Conservation (phyloP, 1,284 basidiomycete species). For the Leccinum insolens region DNA sequence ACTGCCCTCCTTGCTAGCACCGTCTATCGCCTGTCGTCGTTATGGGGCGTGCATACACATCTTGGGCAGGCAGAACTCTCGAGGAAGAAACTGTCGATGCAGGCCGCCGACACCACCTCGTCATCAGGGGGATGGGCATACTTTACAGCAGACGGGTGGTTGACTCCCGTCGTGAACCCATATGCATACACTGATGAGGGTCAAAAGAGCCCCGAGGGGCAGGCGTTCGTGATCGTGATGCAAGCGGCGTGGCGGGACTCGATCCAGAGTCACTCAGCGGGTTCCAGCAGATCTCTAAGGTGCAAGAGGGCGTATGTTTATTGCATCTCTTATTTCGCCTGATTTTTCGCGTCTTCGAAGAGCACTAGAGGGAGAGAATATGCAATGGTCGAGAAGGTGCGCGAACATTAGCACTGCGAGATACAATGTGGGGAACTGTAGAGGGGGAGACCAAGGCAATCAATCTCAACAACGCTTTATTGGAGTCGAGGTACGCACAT, state of each 20-base stretch:
- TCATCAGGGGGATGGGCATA: constrained; percentile 20
- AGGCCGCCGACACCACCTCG: constrained; percentile 5
- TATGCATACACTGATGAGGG: constrained; percentile 53
- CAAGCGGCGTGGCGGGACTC: constrained; percentile 72
- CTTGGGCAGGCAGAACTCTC: constrained; percentile 61
- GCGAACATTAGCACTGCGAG: constrained; percentile 93
- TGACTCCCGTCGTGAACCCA: constrained; percentile 76
- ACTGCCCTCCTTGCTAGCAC: constrained; percentile 79
- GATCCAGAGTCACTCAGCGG: background rate
- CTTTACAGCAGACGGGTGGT: constrained; percentile 60
- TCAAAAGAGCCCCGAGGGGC: constrained; percentile 53
- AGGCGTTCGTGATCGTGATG: constrained; percentile 76
- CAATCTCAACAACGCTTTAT: background rate
- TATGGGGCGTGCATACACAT: constrained; percentile 52
- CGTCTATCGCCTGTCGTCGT: constrained; percentile 68
- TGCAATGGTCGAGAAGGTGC: constrained; percentile 90
- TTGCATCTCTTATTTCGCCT: background rate
- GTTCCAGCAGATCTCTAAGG: background rate
- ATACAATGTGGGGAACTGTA: constrained; percentile 90
- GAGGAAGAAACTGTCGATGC: constrained; percentile 51
- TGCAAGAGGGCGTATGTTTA: background rate
- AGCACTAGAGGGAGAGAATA: constrained; percentile 57
- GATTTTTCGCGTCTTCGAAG: no score
- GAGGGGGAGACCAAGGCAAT: background rate
- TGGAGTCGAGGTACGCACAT: constrained; percentile 50